Evolutionary conservation across 1,284 basidiomycete genomes (phyloP).

Genomic region (Filobasidium uniguttulatum): DNA sequence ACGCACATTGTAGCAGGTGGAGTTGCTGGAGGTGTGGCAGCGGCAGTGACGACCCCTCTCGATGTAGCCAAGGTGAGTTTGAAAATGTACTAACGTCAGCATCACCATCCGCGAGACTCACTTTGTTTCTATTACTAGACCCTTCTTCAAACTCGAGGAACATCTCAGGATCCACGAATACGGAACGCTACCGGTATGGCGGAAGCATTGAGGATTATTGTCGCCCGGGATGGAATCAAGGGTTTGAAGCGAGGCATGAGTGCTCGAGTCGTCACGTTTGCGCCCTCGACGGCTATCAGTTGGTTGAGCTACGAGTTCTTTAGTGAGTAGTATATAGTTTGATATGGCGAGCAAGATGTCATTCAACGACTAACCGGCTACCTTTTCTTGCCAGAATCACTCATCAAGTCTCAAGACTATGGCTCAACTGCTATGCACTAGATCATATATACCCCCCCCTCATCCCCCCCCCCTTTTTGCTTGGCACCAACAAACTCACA

Average conservation of each 20-base stretch:
- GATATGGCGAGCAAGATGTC: no score
- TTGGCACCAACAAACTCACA: no score
- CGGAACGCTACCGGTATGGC: constrained; percentile 69
- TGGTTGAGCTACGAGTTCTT: constrained; percentile 97
- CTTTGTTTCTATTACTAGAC: constrained; percentile 24
- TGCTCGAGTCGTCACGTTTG: constrained; percentile 84
- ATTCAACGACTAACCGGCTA: no score
- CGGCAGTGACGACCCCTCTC: constrained; percentile 87
- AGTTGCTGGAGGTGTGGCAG: constrained; percentile 83
- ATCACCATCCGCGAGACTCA: no score
- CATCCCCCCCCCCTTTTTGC: no score
- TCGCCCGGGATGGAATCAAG: constrained; percentile 64
- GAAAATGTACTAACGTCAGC: not conserved
- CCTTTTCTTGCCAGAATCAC: constrained; percentile 1
- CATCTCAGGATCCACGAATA: constrained; percentile 66
- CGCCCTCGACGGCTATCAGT: constrained; percentile 94
- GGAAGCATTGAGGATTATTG: constrained; percentile 82
- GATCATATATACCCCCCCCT: not conserved
- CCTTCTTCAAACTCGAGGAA: constrained; percentile 76
- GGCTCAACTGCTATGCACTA: not conserved
- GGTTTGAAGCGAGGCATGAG: constrained; percentile 80
- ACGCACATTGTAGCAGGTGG: constrained; percentile 87
- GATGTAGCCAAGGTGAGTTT: constrained; percentile 76
- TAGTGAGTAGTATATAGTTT: constrained; percentile 38
- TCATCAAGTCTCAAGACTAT: constrained; percentile 2